Conservation (phyloP, 2,329 filamentous ascomycete genomes). For the Cytospora paraplurivora region DNA sequence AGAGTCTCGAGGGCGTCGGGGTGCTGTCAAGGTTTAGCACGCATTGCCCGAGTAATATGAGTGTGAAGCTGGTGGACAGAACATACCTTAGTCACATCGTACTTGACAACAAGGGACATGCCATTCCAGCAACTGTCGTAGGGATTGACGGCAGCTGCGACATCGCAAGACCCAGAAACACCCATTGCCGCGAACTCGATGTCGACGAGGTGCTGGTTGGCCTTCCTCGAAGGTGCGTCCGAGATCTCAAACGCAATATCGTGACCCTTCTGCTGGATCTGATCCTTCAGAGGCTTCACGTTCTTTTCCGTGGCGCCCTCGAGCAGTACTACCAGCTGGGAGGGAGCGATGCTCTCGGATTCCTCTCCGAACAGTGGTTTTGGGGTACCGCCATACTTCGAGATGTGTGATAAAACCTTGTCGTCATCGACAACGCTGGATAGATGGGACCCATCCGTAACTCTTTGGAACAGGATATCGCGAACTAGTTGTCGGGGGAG, state of each 20-base stretch:
- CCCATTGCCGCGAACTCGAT: conserved; percentile 46
- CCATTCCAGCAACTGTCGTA: conserved; percentile 49
- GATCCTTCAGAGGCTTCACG: conserved; percentile 45
- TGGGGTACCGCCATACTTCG: conserved; percentile 58
- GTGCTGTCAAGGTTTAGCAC: conserved; percentile 40
- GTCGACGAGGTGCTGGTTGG: conserved; percentile 47
- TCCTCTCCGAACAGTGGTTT: conserved; percentile 53
- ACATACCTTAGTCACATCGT: conserved; percentile 48
- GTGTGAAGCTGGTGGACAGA: not conserved
- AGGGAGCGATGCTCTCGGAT: conserved; percentile 38
- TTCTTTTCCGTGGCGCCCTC: conserved; percentile 56
- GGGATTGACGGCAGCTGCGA: conserved; percentile 46
- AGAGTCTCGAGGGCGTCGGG: conserved; percentile 47
- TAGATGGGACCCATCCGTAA: conserved; percentile 50
- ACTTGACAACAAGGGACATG: conserved; percentile 46
- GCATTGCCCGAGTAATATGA: not conserved
- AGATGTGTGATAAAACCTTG: conserved; percentile 57
- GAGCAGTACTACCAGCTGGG: conserved; percentile 62
- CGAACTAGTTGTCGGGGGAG: conserved; percentile 53
- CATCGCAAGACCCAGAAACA: conserved; percentile 42
- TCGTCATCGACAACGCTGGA: conserved; percentile 50
- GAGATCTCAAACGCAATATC: conserved; percentile 53
- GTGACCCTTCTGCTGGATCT: conserved; percentile 40
- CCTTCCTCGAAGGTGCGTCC: conserved; percentile 47
- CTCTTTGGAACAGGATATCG: conserved; percentile 61